Base-by-base conservation (phyloP, 1,284 basidiomycete species). In the Hemileia vastatrix region DNA sequence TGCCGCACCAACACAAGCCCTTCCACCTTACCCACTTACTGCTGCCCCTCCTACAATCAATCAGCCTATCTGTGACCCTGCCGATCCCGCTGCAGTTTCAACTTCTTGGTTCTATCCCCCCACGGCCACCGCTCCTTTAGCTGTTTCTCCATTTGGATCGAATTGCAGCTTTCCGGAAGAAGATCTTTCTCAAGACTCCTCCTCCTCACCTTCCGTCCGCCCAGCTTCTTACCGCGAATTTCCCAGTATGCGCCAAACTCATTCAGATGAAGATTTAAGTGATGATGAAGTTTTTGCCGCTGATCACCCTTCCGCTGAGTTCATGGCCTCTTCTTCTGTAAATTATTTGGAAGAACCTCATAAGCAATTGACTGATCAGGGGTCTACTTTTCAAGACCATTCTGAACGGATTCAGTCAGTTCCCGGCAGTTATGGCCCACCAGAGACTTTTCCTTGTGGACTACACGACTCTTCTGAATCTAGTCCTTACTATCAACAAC, bases 181-280 rank as follows among this genome's bases (percentile, higher is more conserved):
- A 49, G 48, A 49, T 49, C 58, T 53, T 2, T 55, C 40, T n/a
- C 43, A 50, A 21, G 36, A 61, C n/a, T 21, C 44, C 21, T 54
- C 58, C 19, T 52, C 58, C 2, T 44, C 58, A 1, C 33, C 58
- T 53, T 18, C 58, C 27, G 40, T n/a, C 40, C 8, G 40, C 40
- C n/a, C 40, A 43, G 40, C 40, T n/a, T 43, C 40, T n/a, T 43
- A 21, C 40, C 43, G 45, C 56, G 31, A 50, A 49, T 44, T 23
- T 9, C 21, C 60, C 53, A 6, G 24, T n/a, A 23, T 23, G 19
- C 11, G 8, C 40, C 40, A 62, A 13, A 13, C 60, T 15, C 49
- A 23, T 51, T 62, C 60, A 5, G 60, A 62, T 54, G 60, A 62
- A 27, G 60, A 62, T 19, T 55, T 53, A 23, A 50, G 44, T 24